A percentile compares a stretch with the other conserved stretches of the same genome.
These are phyloP conservation scores for Eucalyptus urophylla DNA, from an alignment of 345 rosid genomes.

Conservation along the genomic window DNA sequence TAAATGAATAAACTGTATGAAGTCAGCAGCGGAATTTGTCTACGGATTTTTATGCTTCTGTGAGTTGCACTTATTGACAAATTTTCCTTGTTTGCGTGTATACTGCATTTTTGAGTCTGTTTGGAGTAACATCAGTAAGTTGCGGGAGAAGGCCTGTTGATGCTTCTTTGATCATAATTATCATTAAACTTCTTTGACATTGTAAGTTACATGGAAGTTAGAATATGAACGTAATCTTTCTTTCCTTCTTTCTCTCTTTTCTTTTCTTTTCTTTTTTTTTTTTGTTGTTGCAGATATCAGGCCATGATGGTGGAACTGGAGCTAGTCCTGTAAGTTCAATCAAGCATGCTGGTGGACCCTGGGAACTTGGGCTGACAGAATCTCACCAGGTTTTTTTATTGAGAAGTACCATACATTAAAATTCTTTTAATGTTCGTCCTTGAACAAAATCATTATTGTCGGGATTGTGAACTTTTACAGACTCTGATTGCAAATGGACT, in stretches of 20 bases:
- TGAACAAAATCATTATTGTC: not conserved
- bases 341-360: conserved; percentile 99
- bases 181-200: not conserved
- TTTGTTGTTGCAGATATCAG: conserved; percentile 63
- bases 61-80: not conserved
- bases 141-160: not conserved
- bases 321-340: conserved; percentile 99
- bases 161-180: not conserved
- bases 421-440: not conserved
- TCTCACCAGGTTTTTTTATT: conserved; percentile 57
- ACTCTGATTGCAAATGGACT: conserved; percentile 90
- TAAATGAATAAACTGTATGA: not conserved
- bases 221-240: not conserved
- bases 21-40: not conserved
- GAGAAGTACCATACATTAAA: not conserved
- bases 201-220: not conserved
- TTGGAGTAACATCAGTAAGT: not conserved
- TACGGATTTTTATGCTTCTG: not conserved
- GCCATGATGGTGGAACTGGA: conserved; percentile 99
- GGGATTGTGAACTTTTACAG: conserved; percentile 14
- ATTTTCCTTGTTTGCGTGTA: not conserved
- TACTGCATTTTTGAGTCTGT: not conserved
- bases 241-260: not conserved
- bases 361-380: conserved; percentile 97
- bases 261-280: not conserved